Evolutionary conservation across 2,329 filamentous ascomycete species (phyloP).

Genomic region (Exserohilum turcica): DNA sequence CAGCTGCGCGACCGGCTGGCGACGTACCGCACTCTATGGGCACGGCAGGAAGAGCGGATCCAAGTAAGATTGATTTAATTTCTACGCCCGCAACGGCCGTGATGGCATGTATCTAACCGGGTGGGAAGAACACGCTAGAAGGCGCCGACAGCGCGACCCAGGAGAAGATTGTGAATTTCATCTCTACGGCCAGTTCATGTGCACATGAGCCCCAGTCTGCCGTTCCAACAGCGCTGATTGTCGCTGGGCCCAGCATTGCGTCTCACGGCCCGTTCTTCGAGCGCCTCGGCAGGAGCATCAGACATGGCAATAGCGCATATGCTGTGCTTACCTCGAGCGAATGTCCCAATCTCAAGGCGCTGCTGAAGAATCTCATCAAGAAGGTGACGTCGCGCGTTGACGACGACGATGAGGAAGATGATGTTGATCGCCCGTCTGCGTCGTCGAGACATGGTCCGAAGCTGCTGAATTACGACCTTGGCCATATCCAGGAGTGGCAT

Average conservation of each 20-base stretch:
- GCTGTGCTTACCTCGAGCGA: slow-evolving; percentile 72
- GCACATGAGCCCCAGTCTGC: slow-evolving; percentile 47
- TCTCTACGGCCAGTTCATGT: slow-evolving; percentile 36
- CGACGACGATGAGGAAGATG: slow-evolving; percentile 60
- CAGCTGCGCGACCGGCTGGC: slow-evolving; percentile 57
- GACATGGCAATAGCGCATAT: slow-evolving; percentile 59
- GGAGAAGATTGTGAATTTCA: slow-evolving; percentile 47
- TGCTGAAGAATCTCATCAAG: slow-evolving; percentile 74
- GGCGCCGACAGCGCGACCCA: slow-evolving; percentile 49
- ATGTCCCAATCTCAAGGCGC: slow-evolving; percentile 73
- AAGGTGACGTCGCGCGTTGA: slow-evolving; percentile 64
- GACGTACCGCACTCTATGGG: slow-evolving; percentile 69
- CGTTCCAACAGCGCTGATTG: slow-evolving; percentile 72
- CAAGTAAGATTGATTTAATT: too few species aligned
- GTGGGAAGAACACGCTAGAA: slow-evolving; percentile 43
- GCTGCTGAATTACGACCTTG: slow-evolving; percentile 78
- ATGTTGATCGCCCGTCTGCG: slow-evolving; percentile 16
- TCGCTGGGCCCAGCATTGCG: slow-evolving; percentile 78
- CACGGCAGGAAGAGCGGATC: slow-evolving; percentile 65
- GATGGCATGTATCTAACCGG: slow-evolving; percentile 14
- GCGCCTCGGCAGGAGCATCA: slow-evolving; percentile 61
- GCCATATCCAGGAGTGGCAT: slow-evolving; percentile 68
- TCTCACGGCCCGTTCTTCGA: slow-evolving; percentile 76
- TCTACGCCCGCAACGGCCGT: not conserved
- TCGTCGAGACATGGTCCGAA: slow-evolving; percentile 60